phyloP scores from a whole-genome alignment of 352 stramenopile genomes.

The Globisporangium spiculum region DNA sequence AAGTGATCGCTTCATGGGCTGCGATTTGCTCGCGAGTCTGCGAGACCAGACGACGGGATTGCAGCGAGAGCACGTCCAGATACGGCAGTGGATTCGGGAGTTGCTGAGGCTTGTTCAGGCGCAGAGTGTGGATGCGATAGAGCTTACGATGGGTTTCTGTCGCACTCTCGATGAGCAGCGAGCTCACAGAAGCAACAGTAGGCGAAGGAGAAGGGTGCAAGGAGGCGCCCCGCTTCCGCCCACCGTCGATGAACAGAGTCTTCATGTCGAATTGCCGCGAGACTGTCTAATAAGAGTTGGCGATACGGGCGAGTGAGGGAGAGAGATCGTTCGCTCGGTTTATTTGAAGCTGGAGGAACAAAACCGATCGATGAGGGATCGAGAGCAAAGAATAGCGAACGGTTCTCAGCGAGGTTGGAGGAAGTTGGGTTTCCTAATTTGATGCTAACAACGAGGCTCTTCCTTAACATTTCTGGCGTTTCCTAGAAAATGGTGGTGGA shows the following conservation, averaged over 20 bases:
- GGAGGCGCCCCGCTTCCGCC: background rate
- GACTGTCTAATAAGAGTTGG: no score
- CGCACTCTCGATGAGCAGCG: background rate
- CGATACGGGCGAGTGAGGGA: no score
- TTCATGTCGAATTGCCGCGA: background rate
- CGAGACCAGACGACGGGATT: constrained; percentile 51
- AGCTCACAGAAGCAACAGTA: background rate
- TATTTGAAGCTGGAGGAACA: background rate
- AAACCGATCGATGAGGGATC: background rate
- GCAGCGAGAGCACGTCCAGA: constrained; percentile 61
- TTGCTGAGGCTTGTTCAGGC: background rate
- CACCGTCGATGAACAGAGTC: background rate
- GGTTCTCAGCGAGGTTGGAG: no score
- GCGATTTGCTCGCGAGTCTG: constrained; percentile 32
- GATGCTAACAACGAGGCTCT: no score
- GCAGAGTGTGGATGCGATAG: background rate
- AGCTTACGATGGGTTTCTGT: background rate
- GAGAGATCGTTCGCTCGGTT: background rate
- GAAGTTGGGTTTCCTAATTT: no score
- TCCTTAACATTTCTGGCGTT: background rate
- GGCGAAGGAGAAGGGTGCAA: background rate
- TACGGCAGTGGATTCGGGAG: constrained; percentile 27
- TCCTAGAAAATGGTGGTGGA: background rate
- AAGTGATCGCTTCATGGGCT: constrained; percentile 10
- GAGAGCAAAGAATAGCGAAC: background rate